Evolutionary conservation across 345 rosid genomes (phyloP).

Genomic region (Linum usitatissimum): DNA sequence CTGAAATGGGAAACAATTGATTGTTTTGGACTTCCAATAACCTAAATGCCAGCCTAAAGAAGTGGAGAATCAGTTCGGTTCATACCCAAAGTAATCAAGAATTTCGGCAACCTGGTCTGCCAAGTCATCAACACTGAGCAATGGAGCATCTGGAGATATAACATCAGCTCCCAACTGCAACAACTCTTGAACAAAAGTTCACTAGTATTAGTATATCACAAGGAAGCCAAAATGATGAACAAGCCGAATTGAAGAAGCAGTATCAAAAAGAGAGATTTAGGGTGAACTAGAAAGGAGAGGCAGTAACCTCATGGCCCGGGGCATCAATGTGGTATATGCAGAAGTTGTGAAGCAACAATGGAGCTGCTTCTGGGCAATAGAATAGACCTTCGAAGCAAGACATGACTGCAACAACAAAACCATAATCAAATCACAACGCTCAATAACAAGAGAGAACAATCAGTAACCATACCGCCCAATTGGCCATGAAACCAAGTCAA

Average conservation of each 20-base stretch:
- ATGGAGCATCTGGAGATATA: constrained; percentile 36
- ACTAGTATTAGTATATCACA: constrained; percentile 18
- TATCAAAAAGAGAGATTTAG: not conserved
- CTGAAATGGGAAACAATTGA: constrained; percentile 17
- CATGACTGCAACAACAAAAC: constrained; percentile 21
- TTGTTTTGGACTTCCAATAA: not conserved
- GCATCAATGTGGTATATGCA: constrained; percentile 61
- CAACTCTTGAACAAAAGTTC: constrained; percentile 36
- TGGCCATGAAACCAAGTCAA: not conserved
- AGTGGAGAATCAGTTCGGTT: not conserved
- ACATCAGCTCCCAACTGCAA: constrained; percentile 59
- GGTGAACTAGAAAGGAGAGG: not conserved
- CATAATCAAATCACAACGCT: not conserved
- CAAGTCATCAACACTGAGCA: constrained; percentile 47
- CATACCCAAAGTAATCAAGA: constrained; percentile 44
- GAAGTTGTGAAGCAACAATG: constrained; percentile 51
- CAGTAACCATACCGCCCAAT: not conserved
- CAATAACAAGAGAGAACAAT: not conserved
- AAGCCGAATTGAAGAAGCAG: not conserved
- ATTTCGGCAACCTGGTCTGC: constrained; percentile 57
- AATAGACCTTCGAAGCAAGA: constrained; percentile 54
- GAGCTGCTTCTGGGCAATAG: constrained; percentile 41
- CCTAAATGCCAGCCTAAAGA: not conserved
- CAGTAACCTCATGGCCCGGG: constrained; percentile 64
- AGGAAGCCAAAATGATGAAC: not conserved